Base-by-base conservation (phyloP, 306 rosid genomes). In the Vicia sativa region DNA sequence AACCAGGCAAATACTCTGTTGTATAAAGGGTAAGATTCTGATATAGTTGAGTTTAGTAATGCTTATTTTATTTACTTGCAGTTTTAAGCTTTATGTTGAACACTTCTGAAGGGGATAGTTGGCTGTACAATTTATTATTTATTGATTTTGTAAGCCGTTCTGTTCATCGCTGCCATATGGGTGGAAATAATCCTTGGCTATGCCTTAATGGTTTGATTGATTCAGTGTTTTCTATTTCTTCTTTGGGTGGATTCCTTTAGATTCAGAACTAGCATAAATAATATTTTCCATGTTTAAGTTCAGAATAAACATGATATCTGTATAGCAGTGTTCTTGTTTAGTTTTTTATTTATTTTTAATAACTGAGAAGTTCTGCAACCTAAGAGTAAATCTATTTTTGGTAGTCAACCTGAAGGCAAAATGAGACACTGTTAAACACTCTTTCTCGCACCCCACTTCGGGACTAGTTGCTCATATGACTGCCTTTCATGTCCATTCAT, bases 1-100 rank as follows among this genome's bases (percentile, higher is more conserved):
- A 92, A 74, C 95, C 89, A 5, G 96, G 98, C 70, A 87, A 88
- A 89, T 92, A 92, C 79, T 87, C 93, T 64, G 96, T 92, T 81
- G 62, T 89, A 31, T 92, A 70, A 87, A 65, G 76, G 55, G 92
- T 89, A 78, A 75, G 89, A 70, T 71, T 65, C 69, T 57, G 45
- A 45, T 78, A 72, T 43, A 41, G 5, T 61, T 79, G 67, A 63
- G 44, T 52, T 23, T 69, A 12, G 11, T 66, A 15, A 67, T 65
- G 34, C 45, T 73, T 15, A 39, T 62, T 62, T 37, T 49, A 39
- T 71, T n/a, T 49, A 28, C 50, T 73, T 13, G 23, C 43, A 28
- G 62, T 45, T 55, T 23, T 52, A 16, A 39, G 52, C 59, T 46
- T 65, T 26, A 58, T 67, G 65, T 28, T 26, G 7, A 45, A 39